Percentiles rank a stretch among this genome's conserved stretches.
Conservation (phyloP, 2,329 filamentous ascomycete species). For the Cercospora berteroae region DNA sequence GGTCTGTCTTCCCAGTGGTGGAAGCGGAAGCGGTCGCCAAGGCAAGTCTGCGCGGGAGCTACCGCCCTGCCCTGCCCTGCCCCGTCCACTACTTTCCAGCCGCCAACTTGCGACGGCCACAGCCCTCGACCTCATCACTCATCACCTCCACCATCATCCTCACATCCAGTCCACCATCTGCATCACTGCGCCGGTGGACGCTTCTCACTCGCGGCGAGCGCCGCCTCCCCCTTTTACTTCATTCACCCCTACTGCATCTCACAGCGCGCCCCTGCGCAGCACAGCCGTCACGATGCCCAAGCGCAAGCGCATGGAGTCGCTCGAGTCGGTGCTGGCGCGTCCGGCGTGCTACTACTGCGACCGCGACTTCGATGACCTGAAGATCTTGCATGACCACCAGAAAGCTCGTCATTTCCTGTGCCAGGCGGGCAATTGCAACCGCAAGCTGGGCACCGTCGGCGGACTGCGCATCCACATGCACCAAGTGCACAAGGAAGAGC, state of each 20-base stretch:
- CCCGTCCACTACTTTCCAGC: neutral
- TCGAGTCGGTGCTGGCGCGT: slow-evolving; percentile 82
- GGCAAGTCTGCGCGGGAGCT: neutral
- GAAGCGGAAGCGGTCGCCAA: neutral
- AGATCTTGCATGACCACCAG: slow-evolving; percentile 94
- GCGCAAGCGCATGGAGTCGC: slow-evolving; percentile 71
- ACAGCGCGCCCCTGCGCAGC: neutral
- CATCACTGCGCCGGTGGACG: neutral
- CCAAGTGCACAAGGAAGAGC: slow-evolving; percentile 94
- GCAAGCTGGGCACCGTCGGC: slow-evolving; percentile 89
- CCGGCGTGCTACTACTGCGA: slow-evolving; percentile 99
- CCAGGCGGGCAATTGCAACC: slow-evolving; percentile 68
- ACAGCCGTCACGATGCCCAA: slow-evolving; percentile 6
- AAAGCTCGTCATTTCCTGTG: slow-evolving; percentile 99
- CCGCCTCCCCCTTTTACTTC: neutral
- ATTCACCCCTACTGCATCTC: neutral
- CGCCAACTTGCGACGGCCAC: neutral
- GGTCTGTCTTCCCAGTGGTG: neutral
- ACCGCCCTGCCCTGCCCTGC: neutral
- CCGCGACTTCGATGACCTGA: slow-evolving; percentile 95
- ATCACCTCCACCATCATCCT: neutral
- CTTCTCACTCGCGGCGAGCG: neutral
- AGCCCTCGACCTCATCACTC: neutral
- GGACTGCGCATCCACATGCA: slow-evolving; percentile 96
- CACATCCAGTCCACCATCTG: neutral